phyloP scores from a whole-genome alignment of 163 green algal species.

The Volvox carteri region DNA sequence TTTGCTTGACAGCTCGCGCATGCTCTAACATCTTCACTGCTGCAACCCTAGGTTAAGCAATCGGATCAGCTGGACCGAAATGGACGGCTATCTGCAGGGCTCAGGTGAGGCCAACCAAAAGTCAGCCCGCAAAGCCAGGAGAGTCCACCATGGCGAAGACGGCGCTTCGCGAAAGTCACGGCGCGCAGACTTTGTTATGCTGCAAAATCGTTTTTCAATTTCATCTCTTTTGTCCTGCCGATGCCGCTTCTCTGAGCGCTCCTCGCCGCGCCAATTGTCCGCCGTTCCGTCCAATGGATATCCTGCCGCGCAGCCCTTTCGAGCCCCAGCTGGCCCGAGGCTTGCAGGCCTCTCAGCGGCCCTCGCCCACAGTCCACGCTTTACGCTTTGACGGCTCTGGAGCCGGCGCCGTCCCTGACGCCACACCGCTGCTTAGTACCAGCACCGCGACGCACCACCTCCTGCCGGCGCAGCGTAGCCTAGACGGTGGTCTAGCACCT shows the following conservation, averaged over 20 bases:
- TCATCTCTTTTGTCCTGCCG: too few species aligned
- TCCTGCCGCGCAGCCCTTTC: conserved; percentile 20
- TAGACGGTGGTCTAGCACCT: not conserved
- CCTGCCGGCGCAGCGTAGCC: conserved; percentile 5
- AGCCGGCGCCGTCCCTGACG: not conserved
- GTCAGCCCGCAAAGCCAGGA: not conserved
- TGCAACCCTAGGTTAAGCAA: conserved; percentile 2
- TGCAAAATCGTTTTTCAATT: too few species aligned
- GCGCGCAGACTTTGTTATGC: too few species aligned
- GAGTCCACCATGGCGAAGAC: too few species aligned
- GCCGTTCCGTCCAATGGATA: too few species aligned
- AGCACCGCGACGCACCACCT: not conserved
- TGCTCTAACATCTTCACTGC: not conserved
- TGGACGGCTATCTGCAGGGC: conserved; percentile 1
- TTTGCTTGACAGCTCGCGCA: not conserved
- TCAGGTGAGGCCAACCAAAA: conserved; percentile 17
- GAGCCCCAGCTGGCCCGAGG: conserved; percentile 14
- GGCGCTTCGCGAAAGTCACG: too few species aligned
- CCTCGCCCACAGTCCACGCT: not conserved
- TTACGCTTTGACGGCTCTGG: not conserved
- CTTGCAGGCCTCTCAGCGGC: conserved; percentile 11
- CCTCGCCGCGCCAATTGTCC: too few species aligned
- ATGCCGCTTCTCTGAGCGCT: too few species aligned
- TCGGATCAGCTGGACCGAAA: conserved; percentile 6
- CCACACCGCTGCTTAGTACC: not conserved